A percentile compares a stretch with the other conserved stretches of the same genome.
Conservation (phyloP, 768 basidiomycete genomes). For the Rhizopogon rudus region DNA sequence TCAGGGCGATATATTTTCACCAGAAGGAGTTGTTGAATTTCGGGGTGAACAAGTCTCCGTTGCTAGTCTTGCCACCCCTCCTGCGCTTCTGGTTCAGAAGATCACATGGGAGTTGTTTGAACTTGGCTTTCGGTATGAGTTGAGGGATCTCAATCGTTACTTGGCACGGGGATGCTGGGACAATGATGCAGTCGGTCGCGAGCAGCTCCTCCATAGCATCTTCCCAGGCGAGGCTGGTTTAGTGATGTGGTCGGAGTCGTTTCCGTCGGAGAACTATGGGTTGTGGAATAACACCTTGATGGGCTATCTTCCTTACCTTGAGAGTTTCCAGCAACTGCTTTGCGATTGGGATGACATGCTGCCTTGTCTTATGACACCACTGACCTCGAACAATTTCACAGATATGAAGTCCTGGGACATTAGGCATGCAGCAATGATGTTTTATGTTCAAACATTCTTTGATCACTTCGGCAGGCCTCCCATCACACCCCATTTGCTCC, state of each 20-base stretch:
- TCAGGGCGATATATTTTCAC: neutral
- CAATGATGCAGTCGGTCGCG: neutral
- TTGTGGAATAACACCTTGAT: neutral
- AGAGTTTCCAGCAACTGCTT: neutral
- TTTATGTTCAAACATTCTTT: conserved; percentile 4
- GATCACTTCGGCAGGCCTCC: neutral
- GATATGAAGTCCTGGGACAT: neutral
- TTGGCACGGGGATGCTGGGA: neutral
- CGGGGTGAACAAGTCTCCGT: neutral
- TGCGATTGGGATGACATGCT: neutral
- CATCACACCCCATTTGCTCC: neutral
- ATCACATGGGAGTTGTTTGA: conserved; percentile 19
- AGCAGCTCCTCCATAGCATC: neutral
- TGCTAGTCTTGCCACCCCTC: neutral
- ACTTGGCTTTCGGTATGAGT: conserved; percentile 15
- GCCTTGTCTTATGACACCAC: neutral
- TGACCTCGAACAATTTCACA: neutral
- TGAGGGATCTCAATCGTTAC: conserved; percentile 9
- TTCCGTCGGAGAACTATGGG: neutral
- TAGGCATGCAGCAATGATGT: neutral
- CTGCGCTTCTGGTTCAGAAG: neutral
- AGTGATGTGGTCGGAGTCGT: neutral
- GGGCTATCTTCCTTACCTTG: neutral
- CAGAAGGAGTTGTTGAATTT: neutral
- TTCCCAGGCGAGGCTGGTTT: conserved; percentile 3